Evolutionary conservation across 2,329 filamentous ascomycete genomes (phyloP).

Genomic region (Exserohilum rostratum): DNA sequence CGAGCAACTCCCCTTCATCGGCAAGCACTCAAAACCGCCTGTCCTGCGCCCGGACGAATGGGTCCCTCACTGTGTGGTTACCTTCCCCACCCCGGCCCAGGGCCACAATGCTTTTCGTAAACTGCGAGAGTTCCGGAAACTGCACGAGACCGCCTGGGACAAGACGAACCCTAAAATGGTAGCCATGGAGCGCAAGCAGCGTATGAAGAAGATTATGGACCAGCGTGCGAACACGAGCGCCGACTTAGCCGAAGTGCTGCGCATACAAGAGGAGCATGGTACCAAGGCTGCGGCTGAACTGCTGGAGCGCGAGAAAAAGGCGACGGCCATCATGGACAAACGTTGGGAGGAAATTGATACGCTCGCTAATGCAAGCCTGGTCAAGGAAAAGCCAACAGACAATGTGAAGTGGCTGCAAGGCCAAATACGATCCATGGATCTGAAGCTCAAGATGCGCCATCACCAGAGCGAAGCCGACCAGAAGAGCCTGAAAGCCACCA

Average conservation of each 20-base stretch:
- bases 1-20: conserved; percentile 65
- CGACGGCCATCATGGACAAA: conserved; percentile 23
- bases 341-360: conserved; percentile 34
- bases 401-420: conserved; percentile 35
- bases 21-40: conserved; percentile 67
- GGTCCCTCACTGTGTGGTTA: conserved; percentile 64
- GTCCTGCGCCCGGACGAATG: conserved; percentile 67
- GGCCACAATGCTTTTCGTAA: conserved; percentile 61
- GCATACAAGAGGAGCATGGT: conserved; percentile 53
- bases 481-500: conserved; percentile 29
- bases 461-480: conserved; percentile 35
- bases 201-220: conserved; percentile 64
- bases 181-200: conserved; percentile 55
- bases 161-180: conserved; percentile 50
- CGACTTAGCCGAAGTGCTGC: conserved; percentile 63
- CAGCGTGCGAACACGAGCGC: conserved; percentile 68
- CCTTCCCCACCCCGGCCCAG: conserved; percentile 56
- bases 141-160: conserved; percentile 65
- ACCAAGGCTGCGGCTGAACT: conserved; percentile 22
- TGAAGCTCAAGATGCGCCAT: conserved; percentile 35
- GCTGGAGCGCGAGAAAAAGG: conserved; percentile 24
- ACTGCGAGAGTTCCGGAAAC: conserved; percentile 41
- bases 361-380: conserved; percentile 23
- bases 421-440: conserved; percentile 29
- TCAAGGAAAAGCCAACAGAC: conserved; percentile 22